Evolutionary conservation across 345 rosid species (phyloP).

Genomic region (Diplotaxis tenuifolia): DNA sequence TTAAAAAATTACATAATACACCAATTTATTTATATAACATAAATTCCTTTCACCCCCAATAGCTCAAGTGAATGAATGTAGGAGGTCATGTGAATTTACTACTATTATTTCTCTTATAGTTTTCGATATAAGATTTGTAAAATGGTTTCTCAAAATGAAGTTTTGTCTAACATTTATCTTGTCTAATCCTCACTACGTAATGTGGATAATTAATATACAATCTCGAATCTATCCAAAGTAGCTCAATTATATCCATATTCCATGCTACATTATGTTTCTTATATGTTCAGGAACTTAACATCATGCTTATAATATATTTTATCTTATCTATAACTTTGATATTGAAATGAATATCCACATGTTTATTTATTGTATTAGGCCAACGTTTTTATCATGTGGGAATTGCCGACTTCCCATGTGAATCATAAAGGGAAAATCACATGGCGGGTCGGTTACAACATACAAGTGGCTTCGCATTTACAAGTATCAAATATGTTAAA

Average conservation of each 20-base stretch:
- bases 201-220: too few species aligned
- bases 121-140: background rate
- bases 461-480: constrained; percentile 20
- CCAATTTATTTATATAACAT: background rate
- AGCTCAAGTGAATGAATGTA: background rate
- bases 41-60: background rate
- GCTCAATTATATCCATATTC: background rate
- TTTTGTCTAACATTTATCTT: background rate
- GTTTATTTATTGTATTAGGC: constrained; percentile 18
- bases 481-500: constrained; percentile 3
- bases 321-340: background rate
- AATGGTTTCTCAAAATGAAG: background rate
- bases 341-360: background rate
- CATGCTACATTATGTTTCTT: background rate
- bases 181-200: background rate
- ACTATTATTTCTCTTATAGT: background rate
- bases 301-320: background rate
- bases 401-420: constrained; percentile 43
- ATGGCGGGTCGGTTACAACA: constrained; percentile 54
- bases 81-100: background rate
- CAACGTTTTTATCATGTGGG: constrained; percentile 47
- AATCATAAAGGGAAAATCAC: constrained; percentile 44
- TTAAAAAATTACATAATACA: background rate
- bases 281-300: background rate
- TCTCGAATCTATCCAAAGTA: background rate